Base-by-base conservation (phyloP, 371 early-diverging fungal species). In the Parasitella parasitica region DNA sequence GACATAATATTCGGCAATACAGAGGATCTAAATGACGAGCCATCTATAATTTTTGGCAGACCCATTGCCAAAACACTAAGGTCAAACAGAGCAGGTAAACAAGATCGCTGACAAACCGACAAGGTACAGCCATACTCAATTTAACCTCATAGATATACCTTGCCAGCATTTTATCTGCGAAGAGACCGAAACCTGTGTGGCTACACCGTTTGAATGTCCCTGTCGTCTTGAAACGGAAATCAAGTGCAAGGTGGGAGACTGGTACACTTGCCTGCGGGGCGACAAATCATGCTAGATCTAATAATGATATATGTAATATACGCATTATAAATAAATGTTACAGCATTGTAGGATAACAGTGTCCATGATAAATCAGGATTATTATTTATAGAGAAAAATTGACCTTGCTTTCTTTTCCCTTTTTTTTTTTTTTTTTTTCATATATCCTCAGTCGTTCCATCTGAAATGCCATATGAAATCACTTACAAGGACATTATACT, bases 401-500 rank as follows among this genome's bases (percentile, higher is more conserved):
- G n/a, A 26, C 20, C 43, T 49, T 24, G 20, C 13, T 39, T 55
- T 22, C 28, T 41, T 16, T 48, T 38, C 20, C 15, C 39, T 6
- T 37, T 30, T 30, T 50, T 49, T 34, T 8, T 24, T 55, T 13
- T 18, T 30, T 28, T 20, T 22, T 15, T 26, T 4, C 41, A 15
- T 55, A 37, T 30, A 24, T 20, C 16, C 8, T 12, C 30, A 56
- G 36, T 34, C 12, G n/a, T n/a, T n/a, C n/a, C n/a, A n/a, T n/a
- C n/a, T n/a, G n/a, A 38, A 16, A 61, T 61, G 61, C 28, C 54
- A 26, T 54, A 54, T 35, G 35, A 61, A 8, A 46, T 54, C 6
- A 54, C 41, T 46, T 34, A 73, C 36, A 89, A 90, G 58, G 88
- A 88, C 57, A 66, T 80, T 24, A 76, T 80, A 50, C 78, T 97